A percentile compares a stretch with the other conserved stretches of the same genome.
Evolutionary conservation across 2,329 filamentous ascomycete genomes (phyloP).

Genomic region (Colletotrichum sp.): DNA sequence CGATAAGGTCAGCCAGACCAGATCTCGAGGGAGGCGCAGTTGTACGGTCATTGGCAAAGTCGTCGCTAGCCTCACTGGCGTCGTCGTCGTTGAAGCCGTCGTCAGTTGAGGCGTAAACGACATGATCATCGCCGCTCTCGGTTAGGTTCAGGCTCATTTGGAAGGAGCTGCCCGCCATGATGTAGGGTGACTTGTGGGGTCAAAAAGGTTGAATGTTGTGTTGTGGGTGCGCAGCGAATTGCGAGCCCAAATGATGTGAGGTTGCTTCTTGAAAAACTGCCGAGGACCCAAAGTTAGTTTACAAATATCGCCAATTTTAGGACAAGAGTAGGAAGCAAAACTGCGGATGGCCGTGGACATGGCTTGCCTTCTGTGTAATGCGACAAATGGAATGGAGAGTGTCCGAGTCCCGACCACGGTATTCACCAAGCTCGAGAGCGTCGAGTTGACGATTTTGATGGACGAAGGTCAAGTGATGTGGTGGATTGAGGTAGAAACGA

Average conservation of each 20-base stretch:
- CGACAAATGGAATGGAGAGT: background rate
- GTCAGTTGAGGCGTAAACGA: constrained; percentile 3
- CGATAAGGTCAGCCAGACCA: background rate
- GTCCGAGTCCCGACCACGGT: background rate
- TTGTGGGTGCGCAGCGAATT: background rate
- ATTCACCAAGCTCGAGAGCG: background rate
- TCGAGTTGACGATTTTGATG: background rate
- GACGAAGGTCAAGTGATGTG: background rate
- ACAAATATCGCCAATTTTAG: background rate
- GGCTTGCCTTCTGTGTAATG: background rate
- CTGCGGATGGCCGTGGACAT: background rate
- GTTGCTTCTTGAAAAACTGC: background rate
- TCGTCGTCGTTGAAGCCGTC: constrained; percentile 2
- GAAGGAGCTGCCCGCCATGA: background rate
- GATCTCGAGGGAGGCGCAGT: background rate
- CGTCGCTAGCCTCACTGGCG: background rate
- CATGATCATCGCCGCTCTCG: background rate
- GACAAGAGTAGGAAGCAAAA: background rate
- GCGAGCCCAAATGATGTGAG: background rate
- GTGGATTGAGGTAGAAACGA: background rate
- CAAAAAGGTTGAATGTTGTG: rapidly evolving
- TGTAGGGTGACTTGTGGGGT: background rate
- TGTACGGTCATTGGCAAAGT: background rate
- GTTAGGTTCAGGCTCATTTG: background rate
- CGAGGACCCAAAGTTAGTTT: background rate